Base-by-base conservation (phyloP, 2,329 filamentous ascomycete species). In the Byssoonygena ceratinophila region DNA sequence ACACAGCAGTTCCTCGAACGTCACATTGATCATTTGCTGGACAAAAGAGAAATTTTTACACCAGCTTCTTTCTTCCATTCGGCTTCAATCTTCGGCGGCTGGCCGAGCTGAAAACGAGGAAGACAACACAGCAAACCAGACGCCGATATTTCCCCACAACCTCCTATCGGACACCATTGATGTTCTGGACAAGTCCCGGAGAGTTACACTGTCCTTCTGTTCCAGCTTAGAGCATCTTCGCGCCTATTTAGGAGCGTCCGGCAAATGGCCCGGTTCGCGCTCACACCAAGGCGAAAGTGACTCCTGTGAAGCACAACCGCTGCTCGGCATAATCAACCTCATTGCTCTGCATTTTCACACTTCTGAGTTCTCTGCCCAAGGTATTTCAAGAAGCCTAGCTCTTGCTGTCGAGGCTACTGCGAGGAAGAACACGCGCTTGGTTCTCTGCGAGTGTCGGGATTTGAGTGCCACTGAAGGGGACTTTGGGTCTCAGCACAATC, bases 201-300 rank as follows among this genome's bases (percentile, higher is more conserved):
- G 83, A 60, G 77, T 94, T 57, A 80, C 79, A 51, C 67, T 90
- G 7, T 71, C 80, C 32, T 96, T 94, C 68, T 78, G 81, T 51
- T 81, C 87, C 0, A 87, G 84, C 1, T 76, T 92, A 51, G 81
- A 85, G 20, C 82, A 86, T 65, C 77, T 95, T 5, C 83, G 87
- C 51, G 87, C 87, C 32, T 87, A 84, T 61, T 74, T 96, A 16
- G 74, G 34, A 29, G 4, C 14, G 46, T 48, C 48, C 32, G 12
- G 25, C 23, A 27, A 40, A 44, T 5, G 44, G 41, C 32, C 23
- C 40, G 4, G 41, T 53, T 37, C 37, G 23, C 32, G n/a, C 29
- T 39, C 29, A n/a, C 29, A 34, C 2, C 22, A 48, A 23, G 5
- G 44, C 14, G 18, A 43, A 11, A 39, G 22, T 49, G 31, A 20